Percentiles rank a stretch among this genome's conserved stretches.
Conservation (phyloP, 352 stramenopile species). For the Globisporangium paroecandrum region DNA sequence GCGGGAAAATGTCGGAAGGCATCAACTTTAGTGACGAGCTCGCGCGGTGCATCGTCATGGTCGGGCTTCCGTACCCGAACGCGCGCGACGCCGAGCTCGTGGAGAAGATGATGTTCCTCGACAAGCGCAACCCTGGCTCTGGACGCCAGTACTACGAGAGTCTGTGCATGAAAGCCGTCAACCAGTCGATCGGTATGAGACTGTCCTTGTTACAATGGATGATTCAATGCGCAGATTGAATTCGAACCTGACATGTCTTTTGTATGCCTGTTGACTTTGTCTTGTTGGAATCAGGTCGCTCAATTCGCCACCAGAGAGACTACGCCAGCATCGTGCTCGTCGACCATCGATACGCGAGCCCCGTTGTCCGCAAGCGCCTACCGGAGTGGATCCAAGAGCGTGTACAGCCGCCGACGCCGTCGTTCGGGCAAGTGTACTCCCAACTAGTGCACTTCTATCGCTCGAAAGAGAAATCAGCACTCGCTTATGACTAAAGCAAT, state of each 20-base stretch:
- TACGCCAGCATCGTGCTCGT: conserved; percentile 96
- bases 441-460: conserved; percentile 81
- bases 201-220: background rate
- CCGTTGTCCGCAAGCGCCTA: conserved; percentile 55
- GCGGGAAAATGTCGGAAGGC: conserved; percentile 99
- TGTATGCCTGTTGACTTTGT: background rate
- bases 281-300: conserved; percentile 50
- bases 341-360: conserved; percentile 91
- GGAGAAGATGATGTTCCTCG: conserved; percentile 96
- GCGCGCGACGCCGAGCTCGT: conserved; percentile 93
- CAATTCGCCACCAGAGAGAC: conserved; percentile 97
- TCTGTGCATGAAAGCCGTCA: conserved; percentile 98
- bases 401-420: conserved; percentile 44
- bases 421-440: conserved; percentile 71
- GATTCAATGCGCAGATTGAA: background rate
- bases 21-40: conserved; percentile 99
- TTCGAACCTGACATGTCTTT: background rate
- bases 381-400: conserved; percentile 83
- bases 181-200: conserved; percentile 96
- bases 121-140: conserved; percentile 53
- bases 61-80: conserved; percentile 98
- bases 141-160: conserved; percentile 96
- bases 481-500: conserved; percentile 11
- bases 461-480: conserved; percentile 32
- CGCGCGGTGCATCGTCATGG: conserved; percentile 95